Evolutionary conservation across 768 basidiomycete species (phyloP), one percentile per base, ranked within the genome.

Genomic region (Termitomyces sp.): DNA sequence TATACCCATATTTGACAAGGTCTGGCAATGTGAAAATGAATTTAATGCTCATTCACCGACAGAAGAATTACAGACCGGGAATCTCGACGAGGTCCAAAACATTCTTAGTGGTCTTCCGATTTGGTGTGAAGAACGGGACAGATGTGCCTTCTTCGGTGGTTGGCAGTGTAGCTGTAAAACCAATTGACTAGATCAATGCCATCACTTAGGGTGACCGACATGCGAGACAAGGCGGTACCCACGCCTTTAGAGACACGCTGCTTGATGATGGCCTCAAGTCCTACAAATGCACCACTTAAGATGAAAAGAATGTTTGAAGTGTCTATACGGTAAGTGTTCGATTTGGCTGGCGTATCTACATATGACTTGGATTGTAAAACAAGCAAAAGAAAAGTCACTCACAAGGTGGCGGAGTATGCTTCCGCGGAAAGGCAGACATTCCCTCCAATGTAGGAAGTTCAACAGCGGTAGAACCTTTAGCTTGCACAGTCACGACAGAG

Each of bases 221-320:
- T 54, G 36, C 32, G 30, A 53, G 30, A 6, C 10, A 13, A 20
- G 9, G 30, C 16, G 49, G 32, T 28, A 78, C 89, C 63, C 68
- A 94, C 94, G 6, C 93, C 93, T 74, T 92, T 94, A 11, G 87
- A 84, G 11, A 93, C 77, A 40, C 94, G 79, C 54, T 86, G 77
- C 67, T 86, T 87, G 61, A 98, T 84, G 26, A 98, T 73, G 52
- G 77, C 82, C 44, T 97, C 94, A 50, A 98, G 72, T 0, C 95
- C 95, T 10, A 97, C 94, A 67, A 97, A 97, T 1, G 96, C 96
- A 2, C 96, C 96, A 51, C 93, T 94, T 11, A 96, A 69, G 59
- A 98, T 90, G 71, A 98, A 98, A n/a, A 98, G 75, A 26, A 98
- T 84, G 64, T 98, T 94, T 8, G 88, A 84, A 0, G 94, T 96